Evolutionary conservation across 2,329 filamentous ascomycete genomes (phyloP).

Genomic region (Ophiostoma populinum): DNA sequence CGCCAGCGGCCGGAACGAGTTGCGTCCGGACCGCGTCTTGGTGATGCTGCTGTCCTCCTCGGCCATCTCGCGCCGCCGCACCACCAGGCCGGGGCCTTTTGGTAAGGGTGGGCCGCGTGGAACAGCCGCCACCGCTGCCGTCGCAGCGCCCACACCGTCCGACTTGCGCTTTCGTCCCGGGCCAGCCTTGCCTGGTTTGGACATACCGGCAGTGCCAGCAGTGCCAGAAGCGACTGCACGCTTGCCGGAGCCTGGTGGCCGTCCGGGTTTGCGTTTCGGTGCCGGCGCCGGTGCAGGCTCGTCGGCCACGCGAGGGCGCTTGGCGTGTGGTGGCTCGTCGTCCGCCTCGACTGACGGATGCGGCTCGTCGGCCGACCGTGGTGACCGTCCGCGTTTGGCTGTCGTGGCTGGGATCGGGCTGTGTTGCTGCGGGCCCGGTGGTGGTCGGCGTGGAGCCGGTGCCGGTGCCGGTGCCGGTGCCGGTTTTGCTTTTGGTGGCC

Average conservation of each 20-base stretch:
- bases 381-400: slow-evolving; percentile 5
- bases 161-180: slow-evolving; percentile 18
- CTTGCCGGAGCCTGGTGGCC: slow-evolving; percentile 3
- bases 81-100: slow-evolving; percentile 35
- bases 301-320: slow-evolving; percentile 6
- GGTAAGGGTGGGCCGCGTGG: slow-evolving; percentile 39
- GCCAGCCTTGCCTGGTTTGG: not conserved
- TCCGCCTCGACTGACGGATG: slow-evolving; percentile 11
- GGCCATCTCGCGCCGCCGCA: slow-evolving; percentile 25
- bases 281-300: slow-evolving; percentile 6
- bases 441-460: slow-evolving; percentile 9
- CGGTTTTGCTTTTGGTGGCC: slow-evolving; percentile 6
- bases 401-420: not conserved
- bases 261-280: slow-evolving; percentile 7
- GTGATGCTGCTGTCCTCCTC: slow-evolving; percentile 28
- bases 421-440: slow-evolving; percentile 1
- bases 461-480: slow-evolving; percentile 14
- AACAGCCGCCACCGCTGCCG: slow-evolving; percentile 25
- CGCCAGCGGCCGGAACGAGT: slow-evolving; percentile 60
- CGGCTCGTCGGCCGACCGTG: slow-evolving; percentile 4
- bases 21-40: slow-evolving; percentile 58
- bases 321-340: slow-evolving; percentile 12
- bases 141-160: slow-evolving; percentile 27
- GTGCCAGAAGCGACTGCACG: not conserved
- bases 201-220: too few species aligned